Conservation (phyloP, 106 monocot species). For the Platanthera zijinensis region DNA sequence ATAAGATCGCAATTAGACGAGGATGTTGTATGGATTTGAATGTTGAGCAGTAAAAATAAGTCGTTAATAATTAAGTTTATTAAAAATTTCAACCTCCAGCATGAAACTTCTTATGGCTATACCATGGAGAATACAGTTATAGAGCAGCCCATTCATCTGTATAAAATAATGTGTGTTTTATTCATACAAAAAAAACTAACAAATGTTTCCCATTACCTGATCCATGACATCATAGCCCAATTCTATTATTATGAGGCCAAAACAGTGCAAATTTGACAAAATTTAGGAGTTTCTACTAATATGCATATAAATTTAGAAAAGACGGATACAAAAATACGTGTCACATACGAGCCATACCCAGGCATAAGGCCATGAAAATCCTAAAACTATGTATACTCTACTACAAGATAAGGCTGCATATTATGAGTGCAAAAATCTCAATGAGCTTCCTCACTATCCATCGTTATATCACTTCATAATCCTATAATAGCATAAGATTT, state of each 20-base stretch:
- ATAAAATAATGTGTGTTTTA: neutral
- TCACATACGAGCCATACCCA: neutral
- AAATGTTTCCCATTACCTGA: neutral
- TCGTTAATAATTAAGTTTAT: neutral
- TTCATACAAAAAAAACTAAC: neutral
- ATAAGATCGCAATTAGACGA: too few relatives aligned
- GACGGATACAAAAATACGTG: neutral
- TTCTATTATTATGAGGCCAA: neutral
- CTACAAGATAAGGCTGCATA: neutral
- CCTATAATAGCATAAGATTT: neutral
- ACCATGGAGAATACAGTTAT: neutral
- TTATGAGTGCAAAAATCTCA: neutral
- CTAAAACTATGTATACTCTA: neutral
- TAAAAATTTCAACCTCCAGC: neutral
- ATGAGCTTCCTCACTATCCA: neutral
- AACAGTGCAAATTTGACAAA: neutral
- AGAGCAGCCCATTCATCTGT: neutral
- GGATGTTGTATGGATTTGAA: too few relatives aligned
- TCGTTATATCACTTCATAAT: neutral
- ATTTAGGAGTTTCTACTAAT: neutral
- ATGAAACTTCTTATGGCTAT: neutral
- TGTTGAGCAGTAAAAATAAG: too few relatives aligned
- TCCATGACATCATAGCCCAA: neutral
- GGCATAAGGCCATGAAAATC: neutral
- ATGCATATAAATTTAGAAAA: neutral